A percentile compares a stretch with the other conserved stretches of the same genome.
phyloP scores from a whole-genome alignment of 768 basidiomycete genomes.

The Agrocybe praecox region DNA sequence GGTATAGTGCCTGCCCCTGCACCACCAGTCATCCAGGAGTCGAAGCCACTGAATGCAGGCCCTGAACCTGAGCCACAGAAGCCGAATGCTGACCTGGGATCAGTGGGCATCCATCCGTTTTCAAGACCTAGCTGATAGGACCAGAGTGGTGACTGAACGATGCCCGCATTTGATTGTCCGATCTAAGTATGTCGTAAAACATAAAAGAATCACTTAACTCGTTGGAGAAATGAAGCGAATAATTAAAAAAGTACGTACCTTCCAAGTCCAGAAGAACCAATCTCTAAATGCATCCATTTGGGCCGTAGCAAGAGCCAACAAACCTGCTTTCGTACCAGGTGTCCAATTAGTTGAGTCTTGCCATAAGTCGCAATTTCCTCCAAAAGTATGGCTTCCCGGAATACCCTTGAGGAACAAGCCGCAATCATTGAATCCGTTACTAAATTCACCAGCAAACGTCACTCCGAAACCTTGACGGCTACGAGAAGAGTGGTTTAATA shows the following conservation, averaged over 20 bases:
- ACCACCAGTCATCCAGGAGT: conserved; percentile 74
- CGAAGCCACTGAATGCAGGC: conserved; percentile 44
- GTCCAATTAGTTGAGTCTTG: conserved; percentile 62
- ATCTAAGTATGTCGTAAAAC: conserved; percentile 26
- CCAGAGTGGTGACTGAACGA: conserved; percentile 49
- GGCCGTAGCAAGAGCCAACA: conserved; percentile 61
- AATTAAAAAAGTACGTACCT: conserved; percentile 29
- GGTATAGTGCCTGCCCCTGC: conserved; percentile 50
- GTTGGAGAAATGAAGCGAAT: background rate
- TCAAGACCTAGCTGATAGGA: conserved; percentile 46
- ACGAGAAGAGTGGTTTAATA: conserved; percentile 1
- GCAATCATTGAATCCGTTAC: conserved; percentile 70
- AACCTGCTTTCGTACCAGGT: conserved; percentile 33
- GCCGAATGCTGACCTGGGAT: conserved; percentile 54
- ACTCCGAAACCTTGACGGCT: conserved; percentile 63
- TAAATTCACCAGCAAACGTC: conserved; percentile 79
- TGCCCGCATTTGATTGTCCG: conserved; percentile 34
- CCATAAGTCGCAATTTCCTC: conserved; percentile 36
- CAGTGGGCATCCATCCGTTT: conserved; percentile 52
- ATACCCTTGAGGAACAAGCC: conserved; percentile 38
- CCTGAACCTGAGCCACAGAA: conserved; percentile 57
- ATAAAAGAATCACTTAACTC: background rate
- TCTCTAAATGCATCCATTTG: conserved; percentile 43
- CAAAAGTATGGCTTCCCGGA: conserved; percentile 21
- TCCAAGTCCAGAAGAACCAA: conserved; percentile 59